Base-by-base conservation (phyloP, 1,284 basidiomycete genomes). In the Malassezia furfur region DNA sequence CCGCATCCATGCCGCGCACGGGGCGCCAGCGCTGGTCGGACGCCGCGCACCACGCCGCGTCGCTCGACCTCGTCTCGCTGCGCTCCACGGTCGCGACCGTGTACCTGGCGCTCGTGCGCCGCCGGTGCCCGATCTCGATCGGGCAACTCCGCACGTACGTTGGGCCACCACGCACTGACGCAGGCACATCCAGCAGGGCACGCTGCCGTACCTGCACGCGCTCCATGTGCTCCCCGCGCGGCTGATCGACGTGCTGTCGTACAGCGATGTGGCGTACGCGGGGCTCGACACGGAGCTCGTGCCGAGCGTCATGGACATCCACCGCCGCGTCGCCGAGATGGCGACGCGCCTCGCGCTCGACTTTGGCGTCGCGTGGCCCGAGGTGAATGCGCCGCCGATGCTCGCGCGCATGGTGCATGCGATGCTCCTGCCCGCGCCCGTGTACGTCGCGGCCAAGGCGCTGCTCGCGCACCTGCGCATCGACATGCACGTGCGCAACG, bases 131-230 rank as follows among this genome's bases (percentile, higher is more conserved):
- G 19, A 37, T 52, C 37, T 44, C 50, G 11, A 14, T 57, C 7
- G 55, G 55, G 1, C 50, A 57, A 14, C 15, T 57, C 8, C 55
- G 54, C 14, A 38, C 11, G 54, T 56, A 40, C 25, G 54, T 51
- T 5, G 8, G 12, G 17, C 12, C 1, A 12, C n/a, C n/a, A n/a
- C n/a, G n/a, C n/a, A n/a, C 39, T 48, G 25, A 41, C 52, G 5
- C 22, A 57, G 54, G n/a, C 55, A 48, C 35, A 48, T 57, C 12
- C 30, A 35, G n/a, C 15, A 37, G 15, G 34, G 55, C 15, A 44
- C 55, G 31, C 78, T 96, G 36, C 89, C 90, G 0, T 94, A 89
- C 76, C 79, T 96, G 44, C 85, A 91, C 65, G 81, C 83, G 34
- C 75, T 83, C 28, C 80, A 82, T 15, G 70, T 81, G 32, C 76